Base-by-base conservation (phyloP, 192 early-diverging fungal genomes). In the Podila clonocystis region DNA sequence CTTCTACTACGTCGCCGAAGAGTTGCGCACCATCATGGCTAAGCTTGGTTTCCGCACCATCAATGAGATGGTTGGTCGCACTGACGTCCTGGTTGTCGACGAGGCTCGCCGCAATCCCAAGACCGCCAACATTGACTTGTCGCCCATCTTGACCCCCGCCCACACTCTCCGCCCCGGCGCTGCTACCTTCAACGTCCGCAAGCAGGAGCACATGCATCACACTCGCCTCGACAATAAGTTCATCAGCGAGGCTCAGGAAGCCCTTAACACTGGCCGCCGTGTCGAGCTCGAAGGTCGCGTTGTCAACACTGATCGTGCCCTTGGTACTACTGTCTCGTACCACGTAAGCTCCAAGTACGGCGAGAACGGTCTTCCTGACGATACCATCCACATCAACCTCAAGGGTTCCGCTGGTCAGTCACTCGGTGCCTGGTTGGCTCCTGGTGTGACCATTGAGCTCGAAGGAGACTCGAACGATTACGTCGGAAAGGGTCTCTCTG, bases 381-480 rank as follows among this genome's bases (percentile, higher is more conserved):
- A 93, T 68, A 97, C 96, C 8, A 92, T 99, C 74, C 93, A 93
- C 60, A 85, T 98, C 67, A 91, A 91, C 30, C 87, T 98, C 58
- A 91, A 72, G 33, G 98, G 98, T 8, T 97, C 95, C 55, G 98
- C 98, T 2, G 98, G 98, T 70, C 98, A 99, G 87, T 97, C 95
- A 17, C 86, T 98, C 36, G 98, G 96, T 68, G 97, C 96, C 26
- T 99, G 97, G 88, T 86, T 99, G 59, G 94, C 95, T 19, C 85
- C 91, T 3, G 98, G 98, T 76, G 88, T 98, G 50, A 90, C 91
- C 28, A 88, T 99, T 49, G 95, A 97, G 60, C 86, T 99, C 50
- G 97, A 99, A 83, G 98, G 98, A 72, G 98, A 99, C 73, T 92
- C 97, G 6, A 99, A 99, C 88, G 98, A 98, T 88, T 99, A 99